Conservation (phyloP, 208 protist genomes). For the Zelonia costaricensis region DNA sequence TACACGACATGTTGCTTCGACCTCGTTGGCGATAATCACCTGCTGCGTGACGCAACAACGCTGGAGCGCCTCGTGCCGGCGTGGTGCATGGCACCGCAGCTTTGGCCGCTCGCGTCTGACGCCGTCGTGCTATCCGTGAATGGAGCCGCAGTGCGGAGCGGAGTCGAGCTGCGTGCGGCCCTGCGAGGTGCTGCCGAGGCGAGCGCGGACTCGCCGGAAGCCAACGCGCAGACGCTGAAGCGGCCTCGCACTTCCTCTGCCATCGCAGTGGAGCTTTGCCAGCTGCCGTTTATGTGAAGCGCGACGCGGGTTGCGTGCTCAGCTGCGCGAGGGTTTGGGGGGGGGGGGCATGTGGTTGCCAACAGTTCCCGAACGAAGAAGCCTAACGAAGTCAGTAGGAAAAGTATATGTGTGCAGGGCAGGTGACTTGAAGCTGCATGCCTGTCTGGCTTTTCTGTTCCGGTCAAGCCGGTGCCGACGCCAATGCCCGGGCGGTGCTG, state of each 20-base stretch:
- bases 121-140: constrained; percentile 41
- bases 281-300: constrained; percentile 8
- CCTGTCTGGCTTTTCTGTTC: too few relatives aligned
- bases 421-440: too few relatives aligned
- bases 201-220: neutral
- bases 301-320: neutral
- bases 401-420: too few relatives aligned
- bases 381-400: too few relatives aligned
- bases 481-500: too few relatives aligned
- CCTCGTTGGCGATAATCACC: constrained; percentile 34
- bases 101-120: constrained; percentile 21
- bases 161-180: constrained; percentile 26
- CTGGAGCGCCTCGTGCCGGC: constrained; percentile 28
- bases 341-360: too few relatives aligned
- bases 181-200: constrained; percentile 5
- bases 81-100: constrained; percentile 21
- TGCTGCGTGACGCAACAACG: constrained; percentile 23
- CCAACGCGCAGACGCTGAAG: constrained; percentile 5
- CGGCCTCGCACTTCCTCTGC: constrained; percentile 6
- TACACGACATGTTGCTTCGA: constrained; percentile 26
- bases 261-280: constrained; percentile 16
- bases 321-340: too few relatives aligned
- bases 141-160: constrained; percentile 18
- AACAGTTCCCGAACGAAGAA: too few relatives aligned
- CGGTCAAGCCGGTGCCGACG: too few relatives aligned